A percentile compares a stretch with the other conserved stretches of the same genome.
phyloP scores from a whole-genome alignment of 805 yeast genomes.

The Huiozyma sinensis region DNA sequence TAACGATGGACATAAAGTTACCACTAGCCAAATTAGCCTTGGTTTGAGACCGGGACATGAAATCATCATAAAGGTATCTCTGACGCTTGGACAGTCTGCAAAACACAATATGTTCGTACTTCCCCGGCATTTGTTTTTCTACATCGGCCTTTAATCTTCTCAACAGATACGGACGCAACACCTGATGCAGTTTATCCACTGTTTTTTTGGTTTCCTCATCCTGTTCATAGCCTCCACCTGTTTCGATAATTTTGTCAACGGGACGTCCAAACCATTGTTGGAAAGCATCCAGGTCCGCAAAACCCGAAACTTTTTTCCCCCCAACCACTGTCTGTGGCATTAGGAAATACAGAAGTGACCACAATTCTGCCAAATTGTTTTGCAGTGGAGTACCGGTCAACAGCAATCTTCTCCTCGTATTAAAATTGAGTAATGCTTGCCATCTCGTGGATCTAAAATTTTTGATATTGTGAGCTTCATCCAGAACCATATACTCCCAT shows the following conservation, averaged over 20 bases:
- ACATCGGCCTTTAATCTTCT: slow-evolving; percentile 93
- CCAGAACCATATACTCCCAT: slow-evolving; percentile 95
- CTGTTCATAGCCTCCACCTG: slow-evolving; percentile 39
- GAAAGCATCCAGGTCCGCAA: slow-evolving; percentile 90
- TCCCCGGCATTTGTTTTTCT: slow-evolving; percentile 98
- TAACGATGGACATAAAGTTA: slow-evolving; percentile 86
- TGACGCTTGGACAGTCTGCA: slow-evolving; percentile 91
- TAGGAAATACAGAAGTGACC: slow-evolving; percentile 89
- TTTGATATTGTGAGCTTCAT: slow-evolving; percentile 96
- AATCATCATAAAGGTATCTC: slow-evolving; percentile 85
- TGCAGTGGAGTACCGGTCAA: slow-evolving; percentile 97
- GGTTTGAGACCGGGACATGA: slow-evolving; percentile 94
- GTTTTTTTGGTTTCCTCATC: slow-evolving; percentile 76
- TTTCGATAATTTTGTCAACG: slow-evolving; percentile 81
- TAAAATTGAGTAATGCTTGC: slow-evolving; percentile 91
- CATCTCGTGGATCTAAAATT: slow-evolving; percentile 94
- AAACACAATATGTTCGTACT: slow-evolving; percentile 87
- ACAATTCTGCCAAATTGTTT: slow-evolving; percentile 85
- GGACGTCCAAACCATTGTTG: slow-evolving; percentile 99
- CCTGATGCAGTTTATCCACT: slow-evolving; percentile 83
- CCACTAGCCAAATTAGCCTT: slow-evolving; percentile 90
- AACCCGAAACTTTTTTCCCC: slow-evolving; percentile 50
- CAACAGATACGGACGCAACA: slow-evolving; percentile 80
- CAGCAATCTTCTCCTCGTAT: slow-evolving; percentile 76
- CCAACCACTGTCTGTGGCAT: slow-evolving; percentile 79